Conservation (phyloP, 2,329 filamentous ascomycete species). For the Cladophialophora chaetospira region DNA sequence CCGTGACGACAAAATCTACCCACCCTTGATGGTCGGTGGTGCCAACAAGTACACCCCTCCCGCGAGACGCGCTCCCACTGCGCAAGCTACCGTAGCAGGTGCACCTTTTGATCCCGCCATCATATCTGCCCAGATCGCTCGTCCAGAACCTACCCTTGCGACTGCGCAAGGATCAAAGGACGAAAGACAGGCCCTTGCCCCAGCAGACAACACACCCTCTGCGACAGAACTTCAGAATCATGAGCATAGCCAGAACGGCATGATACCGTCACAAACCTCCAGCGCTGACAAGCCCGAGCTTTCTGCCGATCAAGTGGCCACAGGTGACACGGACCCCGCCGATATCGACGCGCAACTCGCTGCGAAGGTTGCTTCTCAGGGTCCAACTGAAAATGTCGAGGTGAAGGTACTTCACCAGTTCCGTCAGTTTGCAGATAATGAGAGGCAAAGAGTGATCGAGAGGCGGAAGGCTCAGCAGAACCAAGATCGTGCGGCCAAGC, state of each 20-base stretch:
- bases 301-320: conserved; percentile 29
- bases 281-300: not conserved
- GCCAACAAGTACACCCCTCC: conserved; percentile 86
- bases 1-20: conserved; percentile 62
- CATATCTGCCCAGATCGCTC: conserved; percentile 77
- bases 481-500: conserved; percentile 83
- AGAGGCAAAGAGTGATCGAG: conserved; percentile 63
- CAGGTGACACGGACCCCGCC: conserved; percentile 49
- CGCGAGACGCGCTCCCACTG: conserved; percentile 76
- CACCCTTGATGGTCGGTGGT: conserved; percentile 63
- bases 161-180: conserved; percentile 44
- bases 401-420: conserved; percentile 64
- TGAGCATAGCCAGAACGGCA: conserved; percentile 4
- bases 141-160: conserved; percentile 45
- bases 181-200: not conserved
- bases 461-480: conserved; percentile 57
- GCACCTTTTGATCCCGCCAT: conserved; percentile 85
- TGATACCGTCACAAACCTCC: not conserved
- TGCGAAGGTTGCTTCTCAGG: conserved; percentile 48
- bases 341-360: conserved; percentile 32
- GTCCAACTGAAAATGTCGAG: conserved; percentile 63
- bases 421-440: conserved; percentile 63
- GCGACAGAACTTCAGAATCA: conserved; percentile 11
- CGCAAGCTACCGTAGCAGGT: conserved; percentile 71
- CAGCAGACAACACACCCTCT: conserved; percentile 3